Evolutionary conservation across 2,329 filamentous ascomycete genomes (phyloP), one percentile per base, ranked within the genome.

Genomic region (Cytospora piceicola): DNA sequence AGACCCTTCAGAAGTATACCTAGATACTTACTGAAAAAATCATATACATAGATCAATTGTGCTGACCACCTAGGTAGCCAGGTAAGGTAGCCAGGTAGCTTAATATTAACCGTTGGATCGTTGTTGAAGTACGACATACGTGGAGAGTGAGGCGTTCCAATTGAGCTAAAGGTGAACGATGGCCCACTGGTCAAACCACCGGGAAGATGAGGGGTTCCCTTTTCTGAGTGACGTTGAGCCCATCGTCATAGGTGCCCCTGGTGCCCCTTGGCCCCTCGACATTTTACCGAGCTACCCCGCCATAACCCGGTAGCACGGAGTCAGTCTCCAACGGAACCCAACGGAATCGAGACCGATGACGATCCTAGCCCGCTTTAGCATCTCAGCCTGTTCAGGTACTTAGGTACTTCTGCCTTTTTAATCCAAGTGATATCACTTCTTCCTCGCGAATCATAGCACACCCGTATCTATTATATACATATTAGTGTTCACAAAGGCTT

Each of bases 201-300:
- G n/a, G 46, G n/a, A 9, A 14, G 36, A 55, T 52, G 65, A 64
- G 65, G 65, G 65, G 65, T 60, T 59, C 36, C 42, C 32, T n/a
- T 42, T 8, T 36, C 34, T 15, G 34, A 36, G 34, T 46, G 52
- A 55, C 15, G 49, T 66, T 64, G 63, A 60, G 56, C 56, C 53
- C 56, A 51, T 67, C 65, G 65, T 67, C 65, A 67, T 64, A 64
- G 64, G 36, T 52, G 46, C 20, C n/a, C n/a, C 46, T 39, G 64
- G 36, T 52, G 46, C 20, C n/a, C n/a, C 46, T 39, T 27, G 52
- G 11, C 29, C 59, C 15, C 52, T 62, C 52, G 42, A 39, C 39
- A 49, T 54, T 63, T 63, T 63, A 53, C 61, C 61, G 61, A 63
- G 54, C 61, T 57, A 63, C 61, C 61, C 61, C 61, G 61, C 61